These are phyloP conservation scores for Rhodotorula babjevae DNA, from an alignment of 768 basidiomycete species.

Conservation along the genomic window DNA sequence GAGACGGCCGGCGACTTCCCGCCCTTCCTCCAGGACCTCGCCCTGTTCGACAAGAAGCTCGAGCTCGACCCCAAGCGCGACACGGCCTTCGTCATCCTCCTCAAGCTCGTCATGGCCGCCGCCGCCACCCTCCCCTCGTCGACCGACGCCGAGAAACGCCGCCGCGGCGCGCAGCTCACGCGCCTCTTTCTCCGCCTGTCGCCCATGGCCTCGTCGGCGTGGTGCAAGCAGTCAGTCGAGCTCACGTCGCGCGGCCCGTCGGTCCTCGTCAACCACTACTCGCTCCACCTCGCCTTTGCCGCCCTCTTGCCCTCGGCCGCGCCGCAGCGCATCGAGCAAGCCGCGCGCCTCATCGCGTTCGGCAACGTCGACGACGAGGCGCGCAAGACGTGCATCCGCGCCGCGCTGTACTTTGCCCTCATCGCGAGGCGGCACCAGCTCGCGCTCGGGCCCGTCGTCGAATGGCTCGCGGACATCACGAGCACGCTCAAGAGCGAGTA, in stretches of 20 bases:
- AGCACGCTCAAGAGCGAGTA: slow-evolving; percentile 58
- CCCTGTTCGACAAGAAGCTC: slow-evolving; percentile 48
- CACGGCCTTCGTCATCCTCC: slow-evolving; percentile 69
- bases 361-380: slow-evolving; percentile 60
- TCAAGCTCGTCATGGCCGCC: slow-evolving; percentile 73
- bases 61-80: slow-evolving; percentile 55
- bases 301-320: slow-evolving; percentile 59
- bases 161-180: slow-evolving; percentile 53
- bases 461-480: slow-evolving; percentile 65
- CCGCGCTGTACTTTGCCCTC: slow-evolving; percentile 64
- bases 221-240: slow-evolving; percentile 51
- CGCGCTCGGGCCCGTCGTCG: slow-evolving; percentile 55
- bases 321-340: slow-evolving; percentile 59
- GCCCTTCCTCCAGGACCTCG: slow-evolving; percentile 51
- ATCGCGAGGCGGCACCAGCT: slow-evolving; percentile 58
- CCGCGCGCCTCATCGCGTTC: slow-evolving; percentile 65
- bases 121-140: slow-evolving; percentile 47
- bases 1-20: slow-evolving; percentile 65
- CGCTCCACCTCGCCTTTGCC: slow-evolving; percentile 64
- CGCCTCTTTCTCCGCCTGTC: slow-evolving; percentile 68
- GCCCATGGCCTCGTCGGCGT: slow-evolving; percentile 66
- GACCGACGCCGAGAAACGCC: slow-evolving; percentile 39
- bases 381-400: slow-evolving; percentile 67
- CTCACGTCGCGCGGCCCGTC: slow-evolving; percentile 52
- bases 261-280: slow-evolving; percentile 75